These are phyloP conservation scores for Brassica rapa DNA, from an alignment of 345 rosid species.

Conservation along the genomic window DNA sequence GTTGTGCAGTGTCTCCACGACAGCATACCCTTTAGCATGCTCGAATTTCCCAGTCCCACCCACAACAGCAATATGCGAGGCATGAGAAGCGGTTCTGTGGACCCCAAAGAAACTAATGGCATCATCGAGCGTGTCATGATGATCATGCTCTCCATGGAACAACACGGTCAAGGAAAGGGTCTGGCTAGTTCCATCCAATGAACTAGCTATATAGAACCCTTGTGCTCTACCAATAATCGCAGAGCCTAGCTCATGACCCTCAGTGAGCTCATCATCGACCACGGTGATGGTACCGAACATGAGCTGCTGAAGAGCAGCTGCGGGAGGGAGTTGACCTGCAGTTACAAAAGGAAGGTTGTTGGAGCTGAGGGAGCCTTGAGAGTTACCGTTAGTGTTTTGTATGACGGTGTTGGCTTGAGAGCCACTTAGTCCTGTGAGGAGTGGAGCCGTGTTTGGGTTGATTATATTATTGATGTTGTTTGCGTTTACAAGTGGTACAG, in stretches of 20 bases:
- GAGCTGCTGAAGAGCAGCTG: conserved; percentile 65
- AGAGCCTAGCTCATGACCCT: conserved; percentile 77
- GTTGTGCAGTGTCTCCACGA: conserved; percentile 60
- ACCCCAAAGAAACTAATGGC: conserved; percentile 86
- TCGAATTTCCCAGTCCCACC: conserved; percentile 85
- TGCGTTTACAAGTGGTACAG: conserved; percentile 51
- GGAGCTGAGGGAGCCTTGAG: conserved; percentile 45
- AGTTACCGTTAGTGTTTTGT: conserved; percentile 65
- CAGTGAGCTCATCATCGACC: conserved; percentile 80
- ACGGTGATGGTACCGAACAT: conserved; percentile 88
- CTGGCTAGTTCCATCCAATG: conserved; percentile 83
- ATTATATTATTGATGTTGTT: conserved; percentile 51
- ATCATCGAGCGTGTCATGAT: conserved; percentile 46
- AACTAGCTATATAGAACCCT: conserved; percentile 87
- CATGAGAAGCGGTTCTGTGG: conserved; percentile 65
- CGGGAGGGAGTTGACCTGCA: conserved; percentile 79
- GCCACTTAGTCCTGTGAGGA: conserved; percentile 72
- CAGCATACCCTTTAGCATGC: conserved; percentile 70
- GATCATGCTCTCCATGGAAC: conserved; percentile 50
- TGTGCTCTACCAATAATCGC: conserved; percentile 71
- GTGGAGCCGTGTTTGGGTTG: conserved; percentile 66
- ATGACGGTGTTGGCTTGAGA: conserved; percentile 60
- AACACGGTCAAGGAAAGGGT: conserved; percentile 67
- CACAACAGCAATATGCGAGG: conserved; percentile 65
- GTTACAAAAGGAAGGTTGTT: conserved; percentile 76